A percentile compares a stretch with the other conserved stretches of the same genome.
Evolutionary conservation across 768 basidiomycete species (phyloP).

Genomic region (Sarcomyxa edulis): DNA sequence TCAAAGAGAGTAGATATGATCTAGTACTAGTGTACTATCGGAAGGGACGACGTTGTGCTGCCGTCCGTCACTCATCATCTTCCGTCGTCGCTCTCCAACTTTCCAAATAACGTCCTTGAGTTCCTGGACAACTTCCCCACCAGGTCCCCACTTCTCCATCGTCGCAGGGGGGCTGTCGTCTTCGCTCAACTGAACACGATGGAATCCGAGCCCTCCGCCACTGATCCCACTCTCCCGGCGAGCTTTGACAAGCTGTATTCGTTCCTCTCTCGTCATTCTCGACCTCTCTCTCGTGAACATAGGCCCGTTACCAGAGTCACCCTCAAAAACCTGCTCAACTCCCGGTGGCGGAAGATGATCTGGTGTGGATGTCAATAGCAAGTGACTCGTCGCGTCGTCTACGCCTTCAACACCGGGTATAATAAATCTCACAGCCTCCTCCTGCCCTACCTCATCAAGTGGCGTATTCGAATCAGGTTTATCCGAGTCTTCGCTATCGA

Average conservation of each 20-base stretch:
- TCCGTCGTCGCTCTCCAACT: slow-evolving; percentile 65
- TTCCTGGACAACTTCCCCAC: slow-evolving; percentile 78
- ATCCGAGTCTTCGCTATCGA: slow-evolving; percentile 47
- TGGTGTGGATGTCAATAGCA: slow-evolving; percentile 45
- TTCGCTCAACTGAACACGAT: slow-evolving; percentile 10
- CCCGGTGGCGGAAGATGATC: slow-evolving; percentile 59
- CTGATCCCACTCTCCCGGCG: slow-evolving; percentile 39
- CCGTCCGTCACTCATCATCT: slow-evolving; percentile 28
- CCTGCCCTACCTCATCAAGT: slow-evolving; percentile 23
- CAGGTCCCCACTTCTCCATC: slow-evolving; percentile 61
- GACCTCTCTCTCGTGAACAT: slow-evolving; percentile 53
- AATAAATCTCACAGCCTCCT: slow-evolving; percentile 22
- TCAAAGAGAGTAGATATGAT: too few relatives aligned
- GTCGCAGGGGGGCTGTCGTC: slow-evolving; percentile 12
- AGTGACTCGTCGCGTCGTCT: slow-evolving; percentile 56
- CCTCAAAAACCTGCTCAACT: slow-evolving; percentile 82
- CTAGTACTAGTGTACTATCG: too few relatives aligned
- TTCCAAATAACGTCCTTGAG: slow-evolving; percentile 86
- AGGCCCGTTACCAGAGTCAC: slow-evolving; percentile 40
- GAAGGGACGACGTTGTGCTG: slow-evolving; percentile 12
- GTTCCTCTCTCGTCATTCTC: slow-evolving; percentile 68
- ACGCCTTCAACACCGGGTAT: slow-evolving; percentile 15
- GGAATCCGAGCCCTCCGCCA: slow-evolving; percentile 18
- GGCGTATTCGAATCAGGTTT: slow-evolving; percentile 38
- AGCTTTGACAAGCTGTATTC: slow-evolving; percentile 56